A percentile compares a stretch with the other conserved stretches of the same genome.
These are phyloP conservation scores for Penicillium aurantiogriseum DNA, from an alignment of 2,329 filamentous ascomycete genomes.

Conservation along the genomic window DNA sequence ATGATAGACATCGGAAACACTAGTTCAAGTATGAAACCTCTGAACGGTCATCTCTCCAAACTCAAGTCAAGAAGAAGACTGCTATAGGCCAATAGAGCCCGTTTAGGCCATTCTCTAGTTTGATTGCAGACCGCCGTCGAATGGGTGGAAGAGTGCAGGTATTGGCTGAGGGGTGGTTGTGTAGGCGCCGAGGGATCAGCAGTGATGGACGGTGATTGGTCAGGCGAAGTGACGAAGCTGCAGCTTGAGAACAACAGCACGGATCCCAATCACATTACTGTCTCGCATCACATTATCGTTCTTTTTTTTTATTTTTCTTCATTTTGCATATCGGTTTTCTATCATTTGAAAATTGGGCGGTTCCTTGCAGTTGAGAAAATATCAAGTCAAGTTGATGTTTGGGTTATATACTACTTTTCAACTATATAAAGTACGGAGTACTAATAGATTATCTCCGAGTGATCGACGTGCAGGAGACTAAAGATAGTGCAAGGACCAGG, in stretches of 20 bases:
- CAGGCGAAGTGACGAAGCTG: conserved; percentile 24
- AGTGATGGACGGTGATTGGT: conserved; percentile 22
- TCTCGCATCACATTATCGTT: conserved; percentile 10
- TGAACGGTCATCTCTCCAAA: not conserved
- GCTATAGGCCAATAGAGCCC: not conserved
- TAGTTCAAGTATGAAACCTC: conserved; percentile 12
- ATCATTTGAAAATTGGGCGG: not conserved
- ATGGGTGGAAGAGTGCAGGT: not conserved
- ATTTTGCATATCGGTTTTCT: not conserved
- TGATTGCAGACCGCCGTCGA: not conserved
- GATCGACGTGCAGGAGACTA: conserved; percentile 8
- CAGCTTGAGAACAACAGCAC: conserved; percentile 26
- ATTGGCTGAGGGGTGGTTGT: conserved; percentile 20
- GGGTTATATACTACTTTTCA: not conserved
- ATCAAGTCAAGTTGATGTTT: not conserved
- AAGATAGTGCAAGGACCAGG: not conserved
- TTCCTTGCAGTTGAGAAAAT: conserved; percentile 1
- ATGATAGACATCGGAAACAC: conserved; percentile 4
- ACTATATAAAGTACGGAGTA: not conserved
- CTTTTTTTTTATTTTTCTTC: not conserved
- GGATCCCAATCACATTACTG: conserved; percentile 26
- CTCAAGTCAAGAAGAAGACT: not conserved
- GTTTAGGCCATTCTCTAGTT: not conserved
- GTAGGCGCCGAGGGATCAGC: conserved; percentile 26
- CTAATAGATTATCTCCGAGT: not conserved